Percentiles rank a stretch among this genome's conserved stretches.
phyloP scores from a whole-genome alignment of 169 alveolate species.

The Amoebophrya sp. region DNA sequence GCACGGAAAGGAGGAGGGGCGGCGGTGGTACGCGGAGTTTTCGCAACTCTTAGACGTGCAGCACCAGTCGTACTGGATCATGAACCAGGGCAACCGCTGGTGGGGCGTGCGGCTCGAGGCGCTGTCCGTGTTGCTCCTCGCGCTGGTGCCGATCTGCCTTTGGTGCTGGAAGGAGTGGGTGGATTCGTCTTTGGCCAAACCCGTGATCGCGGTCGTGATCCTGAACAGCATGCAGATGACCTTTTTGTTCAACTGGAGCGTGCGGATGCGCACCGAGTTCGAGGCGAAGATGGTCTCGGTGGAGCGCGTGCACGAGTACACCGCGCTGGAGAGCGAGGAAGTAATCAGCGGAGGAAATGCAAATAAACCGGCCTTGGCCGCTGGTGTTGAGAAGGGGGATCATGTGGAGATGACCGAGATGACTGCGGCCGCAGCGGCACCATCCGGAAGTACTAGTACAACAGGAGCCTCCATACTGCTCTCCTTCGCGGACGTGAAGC shows the following conservation, averaged over 20 bases:
- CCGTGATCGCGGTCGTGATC: not conserved
- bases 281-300: slow-evolving; percentile 6
- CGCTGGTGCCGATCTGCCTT: not conserved
- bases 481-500: not conserved
- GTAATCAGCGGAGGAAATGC: too few species aligned
- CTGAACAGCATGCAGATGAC: not conserved
- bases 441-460: too few species aligned
- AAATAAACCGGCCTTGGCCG: too few species aligned
- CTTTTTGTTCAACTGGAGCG: not conserved
- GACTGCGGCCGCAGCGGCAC: too few species aligned
- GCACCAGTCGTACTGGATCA: not conserved
- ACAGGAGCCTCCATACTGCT: not conserved
- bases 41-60: not conserved
- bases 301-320: not conserved
- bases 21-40: not conserved
- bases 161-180: not conserved
- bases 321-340: not conserved
- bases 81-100: not conserved
- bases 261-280: not conserved
- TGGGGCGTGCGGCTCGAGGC: not conserved
- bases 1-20: not conserved
- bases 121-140: not conserved
- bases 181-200: not conserved
- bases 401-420: too few species aligned
- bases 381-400: too few species aligned